Conservation (phyloP, 345 rosid genomes). For the Syzygium aromaticum region DNA sequence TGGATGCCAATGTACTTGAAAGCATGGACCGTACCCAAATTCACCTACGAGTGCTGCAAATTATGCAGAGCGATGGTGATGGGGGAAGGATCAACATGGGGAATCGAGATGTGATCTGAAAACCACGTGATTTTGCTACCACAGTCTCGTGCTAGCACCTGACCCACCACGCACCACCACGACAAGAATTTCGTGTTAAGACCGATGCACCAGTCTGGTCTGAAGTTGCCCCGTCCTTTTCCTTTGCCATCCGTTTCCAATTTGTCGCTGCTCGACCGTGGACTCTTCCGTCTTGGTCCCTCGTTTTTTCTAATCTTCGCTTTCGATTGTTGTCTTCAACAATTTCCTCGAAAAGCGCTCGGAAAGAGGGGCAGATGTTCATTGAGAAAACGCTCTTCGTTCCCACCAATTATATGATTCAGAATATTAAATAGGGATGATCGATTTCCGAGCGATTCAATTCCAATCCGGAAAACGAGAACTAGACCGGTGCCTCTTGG, state of each 20-base stretch:
- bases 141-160: neutral
- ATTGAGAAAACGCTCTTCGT: neutral
- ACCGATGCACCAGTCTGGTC: neutral
- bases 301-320: neutral
- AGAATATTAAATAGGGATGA: too few relatives aligned
- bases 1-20: neutral
- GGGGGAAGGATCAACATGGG: neutral
- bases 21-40: neutral
- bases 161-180: neutral
- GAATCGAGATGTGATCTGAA: neutral
- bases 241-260: neutral
- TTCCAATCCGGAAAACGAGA: too few relatives aligned
- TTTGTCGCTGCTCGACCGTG: neutral
- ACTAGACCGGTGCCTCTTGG: too few relatives aligned
- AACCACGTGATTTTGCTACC: neutral
- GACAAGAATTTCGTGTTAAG: neutral
- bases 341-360: neutral
- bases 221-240: neutral
- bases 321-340: neutral
- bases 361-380: neutral
- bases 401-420: neutral
- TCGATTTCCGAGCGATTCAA: too few relatives aligned
- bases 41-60: neutral
- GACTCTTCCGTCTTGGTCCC: neutral
- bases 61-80: neutral